phyloP scores from a whole-genome alignment of 352 stramenopile species.

The Stramenopiles sp. region DNA sequence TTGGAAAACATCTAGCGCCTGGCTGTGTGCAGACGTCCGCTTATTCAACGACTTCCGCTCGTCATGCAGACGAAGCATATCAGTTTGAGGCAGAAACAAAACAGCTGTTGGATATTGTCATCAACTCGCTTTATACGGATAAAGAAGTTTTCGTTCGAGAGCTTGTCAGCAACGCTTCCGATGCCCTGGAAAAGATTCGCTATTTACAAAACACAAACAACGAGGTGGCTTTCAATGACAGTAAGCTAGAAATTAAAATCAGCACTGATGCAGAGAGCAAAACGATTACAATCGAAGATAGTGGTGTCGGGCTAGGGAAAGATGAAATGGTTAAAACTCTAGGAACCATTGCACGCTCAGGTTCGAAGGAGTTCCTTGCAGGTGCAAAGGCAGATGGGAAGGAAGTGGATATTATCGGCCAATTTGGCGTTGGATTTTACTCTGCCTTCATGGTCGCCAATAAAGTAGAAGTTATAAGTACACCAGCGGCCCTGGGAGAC shows the following conservation, averaged over 20 bases:
- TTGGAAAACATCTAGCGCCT: too few species aligned
- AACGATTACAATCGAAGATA: slow-evolving; percentile 93
- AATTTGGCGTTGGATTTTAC: slow-evolving; percentile 99
- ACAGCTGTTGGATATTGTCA: slow-evolving; percentile 90
- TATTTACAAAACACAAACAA: slow-evolving; percentile 56
- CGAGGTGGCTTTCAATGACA: slow-evolving; percentile 43
- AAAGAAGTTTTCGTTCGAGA: slow-evolving; percentile 98
- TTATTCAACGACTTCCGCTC: too few species aligned
- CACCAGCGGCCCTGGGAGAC: slow-evolving; percentile 38
- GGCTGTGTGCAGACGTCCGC: too few species aligned
- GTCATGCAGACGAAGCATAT: slow-evolving; percentile 32
- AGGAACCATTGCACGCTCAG: slow-evolving; percentile 92
- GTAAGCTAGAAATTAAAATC: slow-evolving; percentile 87
- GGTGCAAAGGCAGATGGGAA: slow-evolving; percentile 47
- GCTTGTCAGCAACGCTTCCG: slow-evolving; percentile 93
- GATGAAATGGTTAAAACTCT: slow-evolving; percentile 90
- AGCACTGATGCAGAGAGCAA: slow-evolving; percentile 76
- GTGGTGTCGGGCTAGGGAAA: slow-evolving; percentile 91
- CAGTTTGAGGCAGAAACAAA: slow-evolving; percentile 78
- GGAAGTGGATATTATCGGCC: slow-evolving; percentile 82
- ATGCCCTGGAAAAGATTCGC: slow-evolving; percentile 94
- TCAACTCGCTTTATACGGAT: slow-evolving; percentile 98
- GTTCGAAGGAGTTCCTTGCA: slow-evolving; percentile 88
- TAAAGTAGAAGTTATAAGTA: slow-evolving; percentile 63
- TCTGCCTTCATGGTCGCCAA: slow-evolving; percentile 97